Evolutionary conservation across 2,329 filamentous ascomycete genomes (phyloP), one percentile per base, ranked within the genome.

Genomic region (Verticillium nonalfalfae): DNA sequence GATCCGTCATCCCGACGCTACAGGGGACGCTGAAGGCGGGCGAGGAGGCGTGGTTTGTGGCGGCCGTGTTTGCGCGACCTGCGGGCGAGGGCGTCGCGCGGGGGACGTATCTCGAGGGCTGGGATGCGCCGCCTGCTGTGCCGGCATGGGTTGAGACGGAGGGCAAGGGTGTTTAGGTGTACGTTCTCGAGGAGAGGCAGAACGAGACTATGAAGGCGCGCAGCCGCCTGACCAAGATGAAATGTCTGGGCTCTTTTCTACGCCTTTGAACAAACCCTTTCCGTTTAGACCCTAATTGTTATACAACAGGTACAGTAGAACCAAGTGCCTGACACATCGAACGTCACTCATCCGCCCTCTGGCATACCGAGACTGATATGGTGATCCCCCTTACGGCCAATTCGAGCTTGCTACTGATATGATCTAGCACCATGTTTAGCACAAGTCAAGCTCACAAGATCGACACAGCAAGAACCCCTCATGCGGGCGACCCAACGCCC

Each of bases 1-100:
- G 90, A 62, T 91, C 88, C 4, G 81, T 89, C 52, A 83, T 93
- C 66, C 90, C 90, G 31, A 87, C 87, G 35, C 73, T 93, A 68
- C 84, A 87, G 69, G 80, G 83, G 64, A 86, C 84, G 33, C 71
- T 93, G 39, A 76, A 76, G 59, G 77, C 79, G 55, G 87, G 84
- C 0, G 77, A 84, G 67, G 81, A 78, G 34, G 79, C 77, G 40
- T 91, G 87, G 87, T 90, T 90, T 70, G 80, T 89, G 3, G 87
- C 86, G 11, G 90, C 82, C 4, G 84, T 93, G 35, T 93, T 89
- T 75, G 90, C 88, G 18, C 81, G 90, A 73, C 89, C 89, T 0
- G 77, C 78, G 7, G 81, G 79, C 10, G 75, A 79, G 21, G 79
- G 81, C 26, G 79, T 85, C 1, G 77, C 79, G 66, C 79, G 75